Base-by-base conservation (phyloP, 805 yeast species). In the Lipomyces sp. region DNA sequence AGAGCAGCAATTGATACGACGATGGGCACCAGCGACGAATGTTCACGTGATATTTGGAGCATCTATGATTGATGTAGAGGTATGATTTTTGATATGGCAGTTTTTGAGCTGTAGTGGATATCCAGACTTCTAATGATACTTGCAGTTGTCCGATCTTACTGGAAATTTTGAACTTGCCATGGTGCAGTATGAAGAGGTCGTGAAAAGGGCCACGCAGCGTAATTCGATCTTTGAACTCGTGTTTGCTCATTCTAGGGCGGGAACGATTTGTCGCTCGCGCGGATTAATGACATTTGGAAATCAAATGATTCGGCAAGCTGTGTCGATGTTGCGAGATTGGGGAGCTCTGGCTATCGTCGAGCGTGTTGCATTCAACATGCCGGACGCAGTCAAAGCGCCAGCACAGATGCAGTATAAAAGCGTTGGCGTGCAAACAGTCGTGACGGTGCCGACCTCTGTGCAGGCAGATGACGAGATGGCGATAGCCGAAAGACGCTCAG, bases 331-430 rank as follows among this genome's bases (percentile, higher is more conserved):
- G 7, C 33, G 24, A 8, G 42, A 38, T 3, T 49, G 40, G 31
- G 59, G 59, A 1, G 59, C 58, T 4, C 28, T 46, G 5, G 59
- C 50, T 2, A 42, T 47, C 22, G 53, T 51, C 18, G 47, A 51
- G 21, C 39, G 37, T 10, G 4, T 55, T 10, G 7, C 29, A 21
- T 13, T 14, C 16, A 13, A 4, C 19, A 39, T 35, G 26, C 44
- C 53, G 16, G 45, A 39, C 2, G 45, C 43, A 10, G 36, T 47
- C 18, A 39, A 22, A 21, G 39, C 35, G 14, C 14, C 31, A 3
- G 35, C 19, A 1, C 26, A 22, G 28, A 18, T 28, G 10, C 16
- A 13, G 2, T 38, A 36, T 32, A 19, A 22, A 4, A 42, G 46
- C 26, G 36, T 39, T 14, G 59, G 59, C 8, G 52, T 53, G n/a